Percentiles rank a stretch among this genome's conserved stretches.
Evolutionary conservation across 768 basidiomycete genomes (phyloP).

Genomic region (Pleurotus tuoliensis): DNA sequence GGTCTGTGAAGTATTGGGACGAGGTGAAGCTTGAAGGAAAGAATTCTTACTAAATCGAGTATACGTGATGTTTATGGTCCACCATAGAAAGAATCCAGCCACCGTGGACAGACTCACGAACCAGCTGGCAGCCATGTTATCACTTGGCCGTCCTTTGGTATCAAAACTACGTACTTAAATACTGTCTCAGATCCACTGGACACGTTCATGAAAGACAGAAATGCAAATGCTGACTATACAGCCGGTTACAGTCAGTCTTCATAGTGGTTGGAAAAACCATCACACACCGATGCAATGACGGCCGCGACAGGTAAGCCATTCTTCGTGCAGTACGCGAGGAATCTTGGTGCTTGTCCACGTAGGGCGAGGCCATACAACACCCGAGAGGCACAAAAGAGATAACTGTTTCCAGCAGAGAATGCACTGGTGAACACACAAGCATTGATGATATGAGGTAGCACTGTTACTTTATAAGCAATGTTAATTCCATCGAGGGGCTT

Average conservation of each 20-base stretch:
- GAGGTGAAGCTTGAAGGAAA: not conserved
- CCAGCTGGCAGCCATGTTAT: conserved; percentile 10
- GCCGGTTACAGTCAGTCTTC: not conserved
- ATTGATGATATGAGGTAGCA: conserved; percentile 68
- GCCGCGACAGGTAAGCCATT: conserved; percentile 43
- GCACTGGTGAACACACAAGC: conserved; percentile 67
- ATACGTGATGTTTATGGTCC: conserved; percentile 67
- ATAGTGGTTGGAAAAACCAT: not conserved
- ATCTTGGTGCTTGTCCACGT: conserved; percentile 45
- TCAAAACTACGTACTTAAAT: conserved; percentile 39
- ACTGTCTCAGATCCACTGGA: conserved; percentile 51
- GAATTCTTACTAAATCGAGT: conserved; percentile 57
- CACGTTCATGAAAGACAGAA: conserved; percentile 65
- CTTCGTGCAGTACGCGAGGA: conserved; percentile 42
- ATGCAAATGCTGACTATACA: conserved; percentile 35
- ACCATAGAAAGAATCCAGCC: conserved; percentile 68
- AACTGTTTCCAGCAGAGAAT: conserved; percentile 70
- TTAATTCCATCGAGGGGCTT: not conserved
- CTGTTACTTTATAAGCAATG: conserved; percentile 19
- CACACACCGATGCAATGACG: conserved; percentile 31
- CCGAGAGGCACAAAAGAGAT: conserved; percentile 52
- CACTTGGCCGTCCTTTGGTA: not conserved
- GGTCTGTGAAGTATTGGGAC: conserved; percentile 25
- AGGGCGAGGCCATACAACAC: conserved; percentile 51
- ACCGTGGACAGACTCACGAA: conserved; percentile 53